phyloP scores from a whole-genome alignment of 2,329 filamentous ascomycete species.

The Talaromyces islandicus region DNA sequence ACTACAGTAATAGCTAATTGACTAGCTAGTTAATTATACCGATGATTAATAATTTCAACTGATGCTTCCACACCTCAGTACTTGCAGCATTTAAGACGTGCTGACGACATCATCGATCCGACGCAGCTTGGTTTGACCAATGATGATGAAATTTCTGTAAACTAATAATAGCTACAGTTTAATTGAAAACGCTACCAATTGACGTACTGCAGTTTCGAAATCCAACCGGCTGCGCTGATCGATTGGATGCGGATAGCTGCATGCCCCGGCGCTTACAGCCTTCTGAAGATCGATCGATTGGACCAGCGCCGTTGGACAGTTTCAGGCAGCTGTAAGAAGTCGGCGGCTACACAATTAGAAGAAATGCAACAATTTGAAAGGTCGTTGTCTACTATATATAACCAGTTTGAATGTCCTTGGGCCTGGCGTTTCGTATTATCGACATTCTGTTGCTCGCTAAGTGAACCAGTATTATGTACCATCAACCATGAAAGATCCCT shows the following conservation, averaged over 20 bases:
- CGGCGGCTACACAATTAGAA: background rate
- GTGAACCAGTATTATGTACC: background rate
- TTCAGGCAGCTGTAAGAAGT: background rate
- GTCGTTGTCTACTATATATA: background rate
- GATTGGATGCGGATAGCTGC: background rate
- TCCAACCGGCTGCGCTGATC: background rate
- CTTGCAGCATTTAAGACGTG: background rate
- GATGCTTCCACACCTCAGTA: background rate
- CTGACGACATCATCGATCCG: background rate
- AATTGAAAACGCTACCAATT: background rate
- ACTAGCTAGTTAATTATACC: background rate
- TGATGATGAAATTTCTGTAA: background rate
- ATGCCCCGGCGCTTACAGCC: background rate
- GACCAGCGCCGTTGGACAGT: background rate
- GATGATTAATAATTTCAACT: background rate
- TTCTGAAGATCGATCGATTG: background rate
- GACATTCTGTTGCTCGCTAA: background rate
- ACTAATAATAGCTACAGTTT: background rate
- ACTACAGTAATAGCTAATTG: background rate
- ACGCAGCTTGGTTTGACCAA: background rate
- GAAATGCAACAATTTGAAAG: background rate
- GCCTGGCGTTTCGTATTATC: background rate
- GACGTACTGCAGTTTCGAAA: background rate
- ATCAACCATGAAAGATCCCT: slow-evolving; percentile 2
- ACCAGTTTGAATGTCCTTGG: background rate